These are phyloP conservation scores for Capsella bursapastoris DNA, from an alignment of 345 rosid genomes.

Conservation along the genomic window DNA sequence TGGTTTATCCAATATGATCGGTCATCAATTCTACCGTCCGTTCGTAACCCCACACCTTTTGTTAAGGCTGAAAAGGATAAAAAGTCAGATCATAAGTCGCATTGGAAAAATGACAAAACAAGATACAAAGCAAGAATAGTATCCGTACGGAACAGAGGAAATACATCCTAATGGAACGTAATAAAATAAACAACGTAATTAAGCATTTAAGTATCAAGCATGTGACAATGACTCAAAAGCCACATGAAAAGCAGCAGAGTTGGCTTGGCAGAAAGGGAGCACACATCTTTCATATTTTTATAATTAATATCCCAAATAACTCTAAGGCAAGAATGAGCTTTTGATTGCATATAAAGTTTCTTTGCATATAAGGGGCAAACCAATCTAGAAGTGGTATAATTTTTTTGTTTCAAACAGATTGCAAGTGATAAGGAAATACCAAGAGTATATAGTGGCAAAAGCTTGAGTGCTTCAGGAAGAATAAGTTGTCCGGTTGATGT, in stretches of 20 bases:
- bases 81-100: slow-evolving; percentile 12
- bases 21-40: slow-evolving; percentile 88
- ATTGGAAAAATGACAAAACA: not conserved
- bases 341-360: not conserved
- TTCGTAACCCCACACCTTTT: slow-evolving; percentile 76
- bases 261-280: not conserved
- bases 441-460: slow-evolving; percentile 86
- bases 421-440: slow-evolving; percentile 55
- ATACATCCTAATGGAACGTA: slow-evolving; percentile 2
- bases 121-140: slow-evolving; percentile 10
- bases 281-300: not conserved
- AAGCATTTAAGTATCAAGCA: slow-evolving; percentile 20
- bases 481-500: slow-evolving; percentile 94
- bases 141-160: not conserved
- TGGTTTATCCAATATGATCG: slow-evolving; percentile 84
- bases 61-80: slow-evolving; percentile 66
- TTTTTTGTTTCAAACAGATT: not conserved
- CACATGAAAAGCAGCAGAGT: not conserved
- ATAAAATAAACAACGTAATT: not conserved
- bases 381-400: not conserved
- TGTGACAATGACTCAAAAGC: slow-evolving; percentile 6
- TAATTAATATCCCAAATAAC: not conserved
- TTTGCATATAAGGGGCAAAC: slow-evolving; percentile 8
- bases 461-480: slow-evolving; percentile 98
- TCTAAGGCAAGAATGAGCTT: slow-evolving; percentile 3